A percentile compares a stretch with the other conserved stretches of the same genome.
Evolutionary conservation across 352 stramenopile genomes (phyloP).

Genomic region (Thalassiosira ordinaria): DNA sequence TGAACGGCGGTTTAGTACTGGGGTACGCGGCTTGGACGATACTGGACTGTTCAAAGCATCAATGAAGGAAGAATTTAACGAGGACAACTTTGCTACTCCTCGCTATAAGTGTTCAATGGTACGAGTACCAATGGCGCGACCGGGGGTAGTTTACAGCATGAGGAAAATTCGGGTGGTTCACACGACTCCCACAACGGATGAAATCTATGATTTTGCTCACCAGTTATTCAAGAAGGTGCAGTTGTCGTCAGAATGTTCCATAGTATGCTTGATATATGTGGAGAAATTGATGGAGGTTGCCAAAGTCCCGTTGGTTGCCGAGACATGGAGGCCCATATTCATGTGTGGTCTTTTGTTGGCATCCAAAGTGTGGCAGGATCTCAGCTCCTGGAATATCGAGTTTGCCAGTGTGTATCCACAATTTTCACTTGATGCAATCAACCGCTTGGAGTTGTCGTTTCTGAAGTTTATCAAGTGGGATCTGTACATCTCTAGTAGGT

Average conservation of each 20-base stretch:
- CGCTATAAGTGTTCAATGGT: slow-evolving; percentile 83
- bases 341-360: slow-evolving; percentile 96
- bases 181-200: slow-evolving; percentile 74
- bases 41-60: slow-evolving; percentile 72
- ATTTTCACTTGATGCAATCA: slow-evolving; percentile 97
- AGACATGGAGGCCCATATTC: slow-evolving; percentile 97
- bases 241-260: slow-evolving; percentile 97
- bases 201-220: slow-evolving; percentile 87
- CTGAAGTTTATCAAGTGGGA: slow-evolving; percentile 98
- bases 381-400: slow-evolving; percentile 96
- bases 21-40: slow-evolving; percentile 45
- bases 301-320: slow-evolving; percentile 93
- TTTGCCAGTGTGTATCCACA: slow-evolving; percentile 98
- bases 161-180: slow-evolving; percentile 73
- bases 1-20: slow-evolving; percentile 73
- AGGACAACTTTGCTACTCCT: slow-evolving; percentile 76
- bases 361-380: slow-evolving; percentile 99
- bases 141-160: slow-evolving; percentile 75
- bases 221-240: slow-evolving; percentile 96
- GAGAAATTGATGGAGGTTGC: slow-evolving; percentile 98
- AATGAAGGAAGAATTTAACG: slow-evolving; percentile 78
- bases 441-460: slow-evolving; percentile 95
- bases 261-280: slow-evolving; percentile 99
- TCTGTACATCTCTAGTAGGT: slow-evolving; percentile 93
- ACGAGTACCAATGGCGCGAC: slow-evolving; percentile 78